Conservation (phyloP, 1,284 basidiomycete genomes). For the Ustilago trichophora region DNA sequence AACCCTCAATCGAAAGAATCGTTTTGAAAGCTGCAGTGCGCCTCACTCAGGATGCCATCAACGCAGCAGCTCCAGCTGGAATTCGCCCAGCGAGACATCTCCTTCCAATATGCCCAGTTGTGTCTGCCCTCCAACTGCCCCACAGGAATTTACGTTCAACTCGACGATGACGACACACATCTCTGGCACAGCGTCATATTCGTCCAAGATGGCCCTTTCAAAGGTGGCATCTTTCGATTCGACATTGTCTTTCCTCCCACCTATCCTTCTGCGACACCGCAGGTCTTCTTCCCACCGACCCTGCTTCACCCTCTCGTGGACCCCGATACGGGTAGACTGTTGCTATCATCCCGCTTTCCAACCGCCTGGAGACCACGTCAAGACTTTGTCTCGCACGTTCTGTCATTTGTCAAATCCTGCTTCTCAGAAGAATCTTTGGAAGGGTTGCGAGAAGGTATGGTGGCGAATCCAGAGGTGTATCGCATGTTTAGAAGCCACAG, state of each 20-base stretch:
- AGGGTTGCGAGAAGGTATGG: conserved; percentile 23
- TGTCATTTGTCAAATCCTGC: conserved; percentile 34
- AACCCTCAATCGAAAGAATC: no score
- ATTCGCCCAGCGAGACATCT: conserved; percentile 46
- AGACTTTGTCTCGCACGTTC: conserved; percentile 40
- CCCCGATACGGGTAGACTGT: conserved; percentile 35
- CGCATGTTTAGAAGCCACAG: conserved; percentile 41
- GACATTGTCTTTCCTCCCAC: conserved; percentile 46
- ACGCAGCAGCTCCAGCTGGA: conserved; percentile 31
- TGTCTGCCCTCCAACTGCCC: conserved; percentile 42
- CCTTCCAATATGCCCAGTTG: conserved; percentile 46
- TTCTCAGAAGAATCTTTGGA: conserved; percentile 39
- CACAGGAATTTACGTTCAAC: conserved; percentile 41
- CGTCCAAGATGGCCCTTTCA: conserved; percentile 41
- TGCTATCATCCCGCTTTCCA: conserved; percentile 28
- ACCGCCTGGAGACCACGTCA: conserved; percentile 36
- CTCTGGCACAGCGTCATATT: conserved; percentile 53
- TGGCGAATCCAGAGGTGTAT: conserved; percentile 45
- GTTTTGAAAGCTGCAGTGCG: no score
- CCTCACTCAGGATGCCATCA: conserved; percentile 18
- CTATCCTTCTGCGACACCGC: conserved; percentile 41
- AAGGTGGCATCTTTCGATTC: conserved; percentile 55
- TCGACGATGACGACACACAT: conserved; percentile 45
- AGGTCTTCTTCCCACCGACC: conserved; percentile 47
- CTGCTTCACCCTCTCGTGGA: conserved; percentile 54